Base-by-base conservation (phyloP, 371 early-diverging fungal genomes). In the Mortierella sp. region DNA sequence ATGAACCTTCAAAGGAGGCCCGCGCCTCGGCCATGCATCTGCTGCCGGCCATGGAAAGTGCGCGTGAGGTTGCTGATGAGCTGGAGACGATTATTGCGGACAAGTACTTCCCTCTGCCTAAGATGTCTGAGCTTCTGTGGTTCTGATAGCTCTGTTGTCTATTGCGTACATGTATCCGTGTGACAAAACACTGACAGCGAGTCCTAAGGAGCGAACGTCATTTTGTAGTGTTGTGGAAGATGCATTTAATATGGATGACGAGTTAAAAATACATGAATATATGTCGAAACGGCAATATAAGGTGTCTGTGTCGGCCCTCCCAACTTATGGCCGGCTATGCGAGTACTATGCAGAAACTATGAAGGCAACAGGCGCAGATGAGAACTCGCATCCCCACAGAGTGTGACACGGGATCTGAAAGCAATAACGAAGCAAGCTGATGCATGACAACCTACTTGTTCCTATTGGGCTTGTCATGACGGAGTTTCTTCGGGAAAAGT, bases 51-150 rank as follows among this genome's bases (percentile, higher is more conserved):
- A 90, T 98, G 85, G 89, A 91, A 56, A 80, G 81, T 14, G 87
- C 90, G 50, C 90, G 98, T 67, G 80, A 73, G 12, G 80, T 83
- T 26, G 88, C 92, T 26, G 97, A 98, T 64, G 80, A 79, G 39
- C 80, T 97, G 44, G 97, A 98, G 83, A 75, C 82, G 30, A 68
- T 88, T 5, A 86, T 94, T 30, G 87, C 92, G 27, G 97, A 97
- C 87, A 94, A 93, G 87, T 83, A 82, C 81, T 98, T 95, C 95
- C 94, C 96, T 23, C 86, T 93, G 82, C 98, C 98, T 85, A 97
- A 95, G 87, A 96, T 96, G 91, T 88, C 93, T 31, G 97, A 97
- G 81, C 87, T 97, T 23, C 84, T 97, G 62, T 93, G 66, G 66
- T 65, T 65, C 54, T 61, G 51, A 60, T 14, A 34, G 37, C 34